Evolutionary conservation across 495 filamentous ascomycete species (phyloP), one percentile per base, ranked within the genome.

Genomic region (Podospora sp.): DNA sequence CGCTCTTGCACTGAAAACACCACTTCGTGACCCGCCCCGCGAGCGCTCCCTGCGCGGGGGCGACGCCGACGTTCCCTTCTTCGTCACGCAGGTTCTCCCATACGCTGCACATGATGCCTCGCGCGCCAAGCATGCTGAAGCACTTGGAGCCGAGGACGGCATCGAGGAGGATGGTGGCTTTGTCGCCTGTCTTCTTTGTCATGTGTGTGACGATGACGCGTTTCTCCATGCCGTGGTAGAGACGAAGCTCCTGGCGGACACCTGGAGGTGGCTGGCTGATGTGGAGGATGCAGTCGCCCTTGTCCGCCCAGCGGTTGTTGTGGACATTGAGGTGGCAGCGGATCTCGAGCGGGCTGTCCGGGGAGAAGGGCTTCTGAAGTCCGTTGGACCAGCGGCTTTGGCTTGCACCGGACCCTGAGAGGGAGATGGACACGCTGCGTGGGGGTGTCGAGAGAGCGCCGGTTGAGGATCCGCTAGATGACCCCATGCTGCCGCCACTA

Each of bases 41-140:
- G 1, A 96, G 88, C 25, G 90, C 91, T 4, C 95, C 95, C 46
- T 84, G 83, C 60, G 88, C 82, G 0, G 88, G 87, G 29, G 88
- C 87, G 0, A 83, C 79, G 12, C 91, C 92, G 20, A 89, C 81
- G 65, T 86, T 83, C 0, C 90, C 90, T 71, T 89, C 84, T 68
- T 87, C 84, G 25, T 90, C 91, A 24, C 88, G 82, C 50, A 89
- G 83, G 73, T 95, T 91, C 72, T 94, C 90, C 86, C 93, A 92
- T 12, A 98, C 89, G 63, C 88, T 93, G 58, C 96, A 83, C 16
- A 93, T 91, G 72, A 99, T 92, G 8, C 95, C 95, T 51, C 88
- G 90, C 58, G 90, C 82, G 0, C 91, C 94, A 29, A 97, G 82
- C 8, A 91, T 83, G 72, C 93, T 91, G 74, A 99, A 99, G 62